A percentile compares a stretch with the other conserved stretches of the same genome.
Evolutionary conservation across 352 stramenopile genomes (phyloP).

Genomic region (Thalassiosira mediterranea): DNA sequence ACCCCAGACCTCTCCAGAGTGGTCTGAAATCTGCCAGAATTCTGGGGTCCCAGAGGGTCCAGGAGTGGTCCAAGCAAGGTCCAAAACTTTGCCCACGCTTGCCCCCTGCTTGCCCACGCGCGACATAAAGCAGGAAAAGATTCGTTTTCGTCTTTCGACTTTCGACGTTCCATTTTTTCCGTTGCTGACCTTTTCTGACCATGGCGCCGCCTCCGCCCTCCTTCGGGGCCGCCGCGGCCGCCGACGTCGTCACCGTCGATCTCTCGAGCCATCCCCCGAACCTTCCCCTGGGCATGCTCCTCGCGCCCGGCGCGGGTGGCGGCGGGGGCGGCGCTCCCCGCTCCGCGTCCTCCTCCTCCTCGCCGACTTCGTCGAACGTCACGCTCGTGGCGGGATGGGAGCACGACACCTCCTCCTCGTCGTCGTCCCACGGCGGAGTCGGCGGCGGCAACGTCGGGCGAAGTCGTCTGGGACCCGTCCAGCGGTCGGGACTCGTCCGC

Average conservation of each 20-base stretch:
- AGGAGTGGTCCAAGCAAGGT: no score
- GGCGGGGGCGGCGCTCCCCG: neutral
- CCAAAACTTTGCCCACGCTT: no score
- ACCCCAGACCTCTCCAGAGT: no score
- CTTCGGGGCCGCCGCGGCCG: neutral
- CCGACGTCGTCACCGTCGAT: slow-evolving; percentile 42
- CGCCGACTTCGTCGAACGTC: slow-evolving; percentile 11
- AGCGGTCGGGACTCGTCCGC: slow-evolving; percentile 39
- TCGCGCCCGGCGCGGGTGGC: slow-evolving; percentile 24
- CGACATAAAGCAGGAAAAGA: no score
- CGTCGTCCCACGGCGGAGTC: neutral
- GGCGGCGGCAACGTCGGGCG: neutral
- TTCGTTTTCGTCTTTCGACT: no score
- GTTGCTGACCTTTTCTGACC: no score
- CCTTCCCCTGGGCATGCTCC: slow-evolving; percentile 45
- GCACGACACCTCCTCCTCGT: neutral
- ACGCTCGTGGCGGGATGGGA: slow-evolving; percentile 52
- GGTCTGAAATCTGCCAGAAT: no score
- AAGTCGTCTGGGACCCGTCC: slow-evolving; percentile 37
- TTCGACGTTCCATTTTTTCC: no score
- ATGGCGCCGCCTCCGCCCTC: neutral
- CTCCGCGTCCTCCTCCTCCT: neutral
- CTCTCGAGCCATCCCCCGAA: slow-evolving; percentile 34
- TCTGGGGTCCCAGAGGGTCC: no score
- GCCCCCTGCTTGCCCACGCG: no score